Percentiles rank a stretch among this genome's conserved stretches.
phyloP scores from a whole-genome alignment of 495 filamentous ascomycete genomes.

The Penicillium waksmanii region DNA sequence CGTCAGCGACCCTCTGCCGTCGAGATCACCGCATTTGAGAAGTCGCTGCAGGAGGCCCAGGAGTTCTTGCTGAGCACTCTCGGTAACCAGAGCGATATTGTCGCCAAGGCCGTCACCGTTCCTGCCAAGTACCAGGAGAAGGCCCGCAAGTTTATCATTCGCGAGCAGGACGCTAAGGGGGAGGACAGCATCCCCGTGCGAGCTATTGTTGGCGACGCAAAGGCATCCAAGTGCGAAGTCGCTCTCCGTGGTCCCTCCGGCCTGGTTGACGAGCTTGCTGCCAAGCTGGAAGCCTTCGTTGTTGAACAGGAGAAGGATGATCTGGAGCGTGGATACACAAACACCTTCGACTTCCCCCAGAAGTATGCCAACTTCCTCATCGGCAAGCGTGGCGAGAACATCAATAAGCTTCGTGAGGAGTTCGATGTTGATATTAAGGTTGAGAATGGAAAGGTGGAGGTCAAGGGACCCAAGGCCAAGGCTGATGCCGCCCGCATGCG shows the following conservation, averaged over 20 bases:
- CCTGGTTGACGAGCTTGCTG: conserved; percentile 68
- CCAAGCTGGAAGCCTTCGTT: conserved; percentile 75
- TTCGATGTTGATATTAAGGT: conserved; percentile 98
- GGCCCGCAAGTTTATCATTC: conserved; percentile 73
- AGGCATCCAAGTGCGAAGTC: conserved; percentile 54
- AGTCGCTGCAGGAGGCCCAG: conserved; percentile 71
- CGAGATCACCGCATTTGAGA: conserved; percentile 68
- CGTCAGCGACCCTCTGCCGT: conserved; percentile 59
- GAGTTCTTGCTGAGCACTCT: conserved; percentile 71
- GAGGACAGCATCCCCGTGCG: conserved; percentile 73
- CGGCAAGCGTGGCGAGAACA: conserved; percentile 88
- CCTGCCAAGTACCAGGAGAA: conserved; percentile 82
- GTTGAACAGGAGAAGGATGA: conserved; percentile 85
- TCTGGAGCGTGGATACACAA: conserved; percentile 81
- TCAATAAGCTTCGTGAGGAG: conserved; percentile 92
- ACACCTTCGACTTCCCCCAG: conserved; percentile 88
- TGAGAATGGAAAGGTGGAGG: conserved; percentile 68
- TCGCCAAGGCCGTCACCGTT: conserved; percentile 65
- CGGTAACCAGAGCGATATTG: conserved; percentile 70
- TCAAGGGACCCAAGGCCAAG: conserved; percentile 76
- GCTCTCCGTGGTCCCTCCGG: conserved; percentile 75
- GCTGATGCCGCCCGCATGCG: conserved; percentile 80
- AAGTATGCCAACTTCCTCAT: conserved; percentile 94
- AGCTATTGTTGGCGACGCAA: conserved; percentile 55
- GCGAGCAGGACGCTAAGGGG: conserved; percentile 69